Conservation (phyloP, 805 yeast species). For the Pichia californica region DNA sequence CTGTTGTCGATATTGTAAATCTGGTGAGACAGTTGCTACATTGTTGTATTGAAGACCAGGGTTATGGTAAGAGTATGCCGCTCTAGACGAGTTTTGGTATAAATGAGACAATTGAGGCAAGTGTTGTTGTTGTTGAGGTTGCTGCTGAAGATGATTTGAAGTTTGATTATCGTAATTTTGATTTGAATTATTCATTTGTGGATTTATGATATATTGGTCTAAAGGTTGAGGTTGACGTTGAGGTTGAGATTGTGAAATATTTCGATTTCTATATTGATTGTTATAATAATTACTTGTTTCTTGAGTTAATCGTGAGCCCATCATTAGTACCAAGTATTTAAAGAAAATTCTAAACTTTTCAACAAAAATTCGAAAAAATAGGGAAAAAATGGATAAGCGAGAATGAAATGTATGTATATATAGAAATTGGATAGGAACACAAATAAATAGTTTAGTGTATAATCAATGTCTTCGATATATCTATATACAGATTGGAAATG, state of each 20-base stretch:
- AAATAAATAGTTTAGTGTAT: too few relatives aligned
- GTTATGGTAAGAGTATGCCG: neutral
- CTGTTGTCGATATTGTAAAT: neutral
- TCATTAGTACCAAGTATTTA: neutral
- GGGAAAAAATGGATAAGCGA: neutral
- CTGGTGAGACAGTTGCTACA: neutral
- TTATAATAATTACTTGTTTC: neutral
- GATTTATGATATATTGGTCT: too few relatives aligned
- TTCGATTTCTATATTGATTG: neutral
- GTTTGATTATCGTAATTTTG: too few relatives aligned
- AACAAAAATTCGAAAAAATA: neutral
- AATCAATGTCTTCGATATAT: too few relatives aligned
- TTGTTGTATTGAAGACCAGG: neutral
- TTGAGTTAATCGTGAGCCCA: slow-evolving; percentile 1
- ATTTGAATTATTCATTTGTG: too few relatives aligned
- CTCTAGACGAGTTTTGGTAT: neutral
- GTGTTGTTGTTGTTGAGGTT: neutral
- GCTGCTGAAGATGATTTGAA: neutral
- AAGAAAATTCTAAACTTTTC: neutral
- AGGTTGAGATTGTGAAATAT: neutral
- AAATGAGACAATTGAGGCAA: neutral
- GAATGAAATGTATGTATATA: too few relatives aligned
- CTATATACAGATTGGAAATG: too few relatives aligned
- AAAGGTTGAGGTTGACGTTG: slow-evolving; percentile 3
- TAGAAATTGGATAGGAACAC: too few relatives aligned